These are phyloP conservation scores for Boletus rubescentipes DNA, from an alignment of 768 basidiomycete genomes.

Conservation along the genomic window DNA sequence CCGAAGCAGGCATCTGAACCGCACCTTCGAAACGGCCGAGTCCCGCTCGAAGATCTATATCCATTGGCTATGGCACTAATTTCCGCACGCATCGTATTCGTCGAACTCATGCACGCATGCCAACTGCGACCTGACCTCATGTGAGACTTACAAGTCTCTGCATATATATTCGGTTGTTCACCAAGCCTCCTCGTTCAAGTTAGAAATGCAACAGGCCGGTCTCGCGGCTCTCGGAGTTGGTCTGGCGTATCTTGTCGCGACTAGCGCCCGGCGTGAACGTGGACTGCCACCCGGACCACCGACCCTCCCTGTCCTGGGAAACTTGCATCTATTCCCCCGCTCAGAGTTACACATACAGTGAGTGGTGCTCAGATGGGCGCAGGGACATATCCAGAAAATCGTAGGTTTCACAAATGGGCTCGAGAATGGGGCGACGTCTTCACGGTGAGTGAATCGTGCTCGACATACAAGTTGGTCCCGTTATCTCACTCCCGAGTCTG, in stretches of 20 bases:
- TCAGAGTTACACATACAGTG: conserved; percentile 1
- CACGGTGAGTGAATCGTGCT: neutral
- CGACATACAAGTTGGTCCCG: neutral
- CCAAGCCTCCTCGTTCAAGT: neutral
- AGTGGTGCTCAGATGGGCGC: neutral
- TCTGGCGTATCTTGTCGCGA: neutral
- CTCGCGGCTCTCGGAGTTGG: neutral
- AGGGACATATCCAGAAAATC: neutral
- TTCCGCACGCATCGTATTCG: too few species aligned
- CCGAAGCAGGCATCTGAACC: too few species aligned
- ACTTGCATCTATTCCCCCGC: conserved; percentile 2
- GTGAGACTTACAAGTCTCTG: neutral
- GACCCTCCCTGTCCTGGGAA: conserved; percentile 1
- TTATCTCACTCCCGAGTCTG: neutral
- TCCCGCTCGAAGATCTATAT: too few species aligned
- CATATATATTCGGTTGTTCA: neutral
- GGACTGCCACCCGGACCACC: conserved; percentile 4
- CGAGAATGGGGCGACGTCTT: conserved; percentile 7
- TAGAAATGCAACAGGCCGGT: neutral
- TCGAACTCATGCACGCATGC: neutral
- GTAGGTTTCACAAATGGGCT: conserved; percentile 8
- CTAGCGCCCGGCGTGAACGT: neutral
- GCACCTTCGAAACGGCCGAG: too few species aligned
- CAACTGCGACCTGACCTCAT: too few species aligned
- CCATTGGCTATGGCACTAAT: too few species aligned